These are phyloP conservation scores for Saccharomycopsis sp. DNA, from an alignment of 805 yeast genomes.

Conservation along the genomic window DNA sequence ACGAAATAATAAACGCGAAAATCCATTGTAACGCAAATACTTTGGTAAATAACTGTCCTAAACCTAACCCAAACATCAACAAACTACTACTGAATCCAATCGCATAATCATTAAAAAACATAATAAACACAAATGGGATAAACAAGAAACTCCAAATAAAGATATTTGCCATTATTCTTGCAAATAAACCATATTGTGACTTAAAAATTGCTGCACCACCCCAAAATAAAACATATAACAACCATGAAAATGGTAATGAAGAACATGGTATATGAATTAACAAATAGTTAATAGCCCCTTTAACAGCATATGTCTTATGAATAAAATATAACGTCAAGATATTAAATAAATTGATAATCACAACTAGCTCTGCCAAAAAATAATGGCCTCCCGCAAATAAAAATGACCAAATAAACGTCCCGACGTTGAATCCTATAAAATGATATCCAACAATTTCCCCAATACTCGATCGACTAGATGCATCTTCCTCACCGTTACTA, in stretches of 20 bases:
- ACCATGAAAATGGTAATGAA: conserved; percentile 72
- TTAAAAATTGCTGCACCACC: conserved; percentile 74
- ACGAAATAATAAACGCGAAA: conserved; percentile 65
- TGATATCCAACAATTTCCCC: conserved; percentile 47
- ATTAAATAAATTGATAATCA: conserved; percentile 54
- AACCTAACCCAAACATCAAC: conserved; percentile 57
- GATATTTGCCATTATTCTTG: conserved; percentile 64
- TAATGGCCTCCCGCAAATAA: conserved; percentile 55
- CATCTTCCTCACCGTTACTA: conserved; percentile 12
- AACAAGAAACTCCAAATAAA: conserved; percentile 72
- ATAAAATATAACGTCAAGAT: conserved; percentile 46
- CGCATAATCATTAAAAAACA: conserved; percentile 63
- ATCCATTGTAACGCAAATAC: conserved; percentile 80
- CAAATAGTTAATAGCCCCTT: conserved; percentile 45
- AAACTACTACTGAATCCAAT: conserved; percentile 53
- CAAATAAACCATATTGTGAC: conserved; percentile 43
- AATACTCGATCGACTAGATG: conserved; percentile 25
- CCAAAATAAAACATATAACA: conserved; percentile 71
- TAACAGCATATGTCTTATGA: conserved; percentile 53
- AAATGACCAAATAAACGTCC: conserved; percentile 56
- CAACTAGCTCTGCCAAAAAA: conserved; percentile 49
- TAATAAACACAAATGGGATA: conserved; percentile 52
- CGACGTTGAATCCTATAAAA: conserved; percentile 53
- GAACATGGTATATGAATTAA: conserved; percentile 58
- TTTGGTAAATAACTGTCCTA: conserved; percentile 63